A percentile compares a stretch with the other conserved stretches of the same genome.
Conservation (phyloP, 495 filamentous ascomycete genomes). For the Terfezia boudieri region DNA sequence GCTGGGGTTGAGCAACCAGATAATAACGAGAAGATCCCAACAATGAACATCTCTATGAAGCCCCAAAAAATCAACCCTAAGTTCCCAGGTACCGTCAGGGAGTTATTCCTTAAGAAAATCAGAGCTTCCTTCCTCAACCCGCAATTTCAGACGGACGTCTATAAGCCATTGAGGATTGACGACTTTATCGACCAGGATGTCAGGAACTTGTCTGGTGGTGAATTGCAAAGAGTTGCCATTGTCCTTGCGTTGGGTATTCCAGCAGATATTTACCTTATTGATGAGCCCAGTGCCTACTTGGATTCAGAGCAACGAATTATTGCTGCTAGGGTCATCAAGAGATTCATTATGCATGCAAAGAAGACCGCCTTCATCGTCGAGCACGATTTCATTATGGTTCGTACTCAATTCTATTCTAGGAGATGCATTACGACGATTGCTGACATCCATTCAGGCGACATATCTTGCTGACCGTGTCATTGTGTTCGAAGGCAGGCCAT, state of each 20-base stretch:
- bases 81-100: conserved; percentile 84
- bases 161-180: conserved; percentile 92
- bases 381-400: conserved; percentile 98
- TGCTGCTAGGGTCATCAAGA: conserved; percentile 89
- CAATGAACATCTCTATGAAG: conserved; percentile 97
- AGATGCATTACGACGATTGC: background rate
- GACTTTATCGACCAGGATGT: conserved; percentile 99
- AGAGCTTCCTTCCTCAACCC: conserved; percentile 87
- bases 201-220: conserved; percentile 94
- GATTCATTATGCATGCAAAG: conserved; percentile 99
- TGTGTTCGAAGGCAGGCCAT: conserved; percentile 87
- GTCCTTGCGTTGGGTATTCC: conserved; percentile 83
- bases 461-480: conserved; percentile 96
- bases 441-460: conserved; percentile 27
- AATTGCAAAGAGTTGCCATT: conserved; percentile 95
- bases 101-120: conserved; percentile 93
- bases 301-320: conserved; percentile 98
- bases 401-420: background rate
- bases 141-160: conserved; percentile 97
- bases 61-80: conserved; percentile 98
- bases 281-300: conserved; percentile 84
- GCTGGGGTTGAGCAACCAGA: conserved; percentile 87
- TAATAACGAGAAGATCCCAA: conserved; percentile 46
- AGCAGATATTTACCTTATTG: conserved; percentile 97
- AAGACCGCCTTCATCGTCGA: conserved; percentile 98